Evolutionary conservation across 306 rosid species (phyloP).

Genomic region (Cicer cuneatum): DNA sequence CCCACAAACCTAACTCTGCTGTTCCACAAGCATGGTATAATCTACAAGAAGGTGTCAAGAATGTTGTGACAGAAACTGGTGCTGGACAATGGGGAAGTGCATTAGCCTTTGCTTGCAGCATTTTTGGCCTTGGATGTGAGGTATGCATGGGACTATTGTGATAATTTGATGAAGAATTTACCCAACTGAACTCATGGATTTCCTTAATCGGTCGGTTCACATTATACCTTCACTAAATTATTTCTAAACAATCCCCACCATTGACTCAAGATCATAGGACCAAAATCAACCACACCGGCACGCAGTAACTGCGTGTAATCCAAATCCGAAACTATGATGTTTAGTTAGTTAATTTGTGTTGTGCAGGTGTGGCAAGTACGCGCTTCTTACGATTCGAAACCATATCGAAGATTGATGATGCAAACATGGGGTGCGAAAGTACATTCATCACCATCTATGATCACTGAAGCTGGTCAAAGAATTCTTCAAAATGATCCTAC

Average conservation of each 20-base stretch:
- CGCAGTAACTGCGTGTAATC: no score
- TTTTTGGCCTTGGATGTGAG: constrained; percentile 89
- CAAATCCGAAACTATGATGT: constrained; percentile 7
- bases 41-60: constrained; percentile 78
- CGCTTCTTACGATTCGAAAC: constrained; percentile 87
- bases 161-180: constrained; percentile 2
- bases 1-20: constrained; percentile 93
- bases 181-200: no score
- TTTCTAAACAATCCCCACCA: no score
- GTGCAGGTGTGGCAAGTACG: constrained; percentile 96
- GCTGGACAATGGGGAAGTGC: constrained; percentile 99
- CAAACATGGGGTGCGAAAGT: constrained; percentile 98
- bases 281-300: no score
- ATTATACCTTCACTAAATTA: no score
- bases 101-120: constrained; percentile 90
- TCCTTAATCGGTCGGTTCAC: no score
- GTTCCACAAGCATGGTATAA: constrained; percentile 97
- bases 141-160: constrained; percentile 54
- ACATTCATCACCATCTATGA: constrained; percentile 84
- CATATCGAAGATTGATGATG: constrained; percentile 92
- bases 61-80: constrained; percentile 94
- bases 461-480: constrained; percentile 74
- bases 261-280: no score
- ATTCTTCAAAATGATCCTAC: constrained; percentile 73
- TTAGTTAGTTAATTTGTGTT: constrained; percentile 14